These are phyloP conservation scores for Stachybotrys chartarum DNA, from an alignment of 2,329 filamentous ascomycete genomes.

Conservation along the genomic window DNA sequence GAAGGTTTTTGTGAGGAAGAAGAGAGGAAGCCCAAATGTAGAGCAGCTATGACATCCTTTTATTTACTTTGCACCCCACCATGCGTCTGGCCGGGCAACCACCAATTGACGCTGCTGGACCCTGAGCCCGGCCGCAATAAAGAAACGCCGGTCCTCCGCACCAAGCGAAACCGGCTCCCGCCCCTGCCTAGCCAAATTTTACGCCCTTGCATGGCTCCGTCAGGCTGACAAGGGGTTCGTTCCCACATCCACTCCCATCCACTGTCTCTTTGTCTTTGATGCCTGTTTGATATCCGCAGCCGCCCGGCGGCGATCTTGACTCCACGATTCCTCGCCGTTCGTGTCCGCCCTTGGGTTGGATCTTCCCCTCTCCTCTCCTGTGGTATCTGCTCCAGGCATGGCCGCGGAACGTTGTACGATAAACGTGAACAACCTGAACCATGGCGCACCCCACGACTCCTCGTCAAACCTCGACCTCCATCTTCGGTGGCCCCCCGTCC, in stretches of 20 bases:
- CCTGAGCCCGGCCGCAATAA: background rate
- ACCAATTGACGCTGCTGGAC: background rate
- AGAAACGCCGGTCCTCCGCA: background rate
- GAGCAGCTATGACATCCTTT: conserved; percentile 25
- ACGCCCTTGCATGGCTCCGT: background rate
- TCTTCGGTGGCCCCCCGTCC: conserved; percentile 37
- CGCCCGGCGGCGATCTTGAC: background rate
- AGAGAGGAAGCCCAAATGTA: conserved; percentile 11
- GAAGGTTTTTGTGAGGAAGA: conserved; percentile 17
- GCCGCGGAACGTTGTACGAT: background rate
- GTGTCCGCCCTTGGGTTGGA: background rate
- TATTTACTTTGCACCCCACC: conserved; percentile 38
- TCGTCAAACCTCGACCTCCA: conserved; percentile 31
- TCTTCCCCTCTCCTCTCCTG: background rate
- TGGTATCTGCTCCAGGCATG: background rate
- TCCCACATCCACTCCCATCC: background rate
- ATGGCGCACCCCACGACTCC: conserved; percentile 41
- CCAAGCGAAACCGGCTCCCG: background rate
- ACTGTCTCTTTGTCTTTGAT: background rate
- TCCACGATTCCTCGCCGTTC: background rate
- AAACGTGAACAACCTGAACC: conserved; percentile 12
- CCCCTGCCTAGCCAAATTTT: background rate
- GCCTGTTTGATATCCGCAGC: background rate
- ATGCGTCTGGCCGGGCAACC: conserved; percentile 26
- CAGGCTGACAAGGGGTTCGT: background rate